Percentiles rank a stretch among this genome's conserved stretches.
phyloP scores from a whole-genome alignment of 345 rosid genomes.

The Citrus medica region DNA sequence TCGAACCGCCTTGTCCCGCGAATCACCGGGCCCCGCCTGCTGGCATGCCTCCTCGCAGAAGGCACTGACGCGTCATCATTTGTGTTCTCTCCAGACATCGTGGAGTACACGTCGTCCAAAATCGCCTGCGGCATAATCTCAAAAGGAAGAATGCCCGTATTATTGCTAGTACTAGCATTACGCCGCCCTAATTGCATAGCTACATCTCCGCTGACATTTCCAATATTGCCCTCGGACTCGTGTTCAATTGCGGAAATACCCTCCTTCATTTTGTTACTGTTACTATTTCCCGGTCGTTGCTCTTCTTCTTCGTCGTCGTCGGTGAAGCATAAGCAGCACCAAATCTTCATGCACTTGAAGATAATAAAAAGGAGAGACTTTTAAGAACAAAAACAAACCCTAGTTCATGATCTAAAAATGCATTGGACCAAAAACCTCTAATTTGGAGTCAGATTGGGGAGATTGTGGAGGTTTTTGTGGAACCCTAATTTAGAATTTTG shows the following conservation, averaged over 20 bases:
- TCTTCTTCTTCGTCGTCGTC: conserved; percentile 35
- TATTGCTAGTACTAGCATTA: no score
- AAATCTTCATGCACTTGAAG: conserved; percentile 79
- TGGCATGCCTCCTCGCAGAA: conserved; percentile 1
- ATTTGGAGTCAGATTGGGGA: conserved; percentile 14
- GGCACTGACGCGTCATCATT: conserved; percentile 21
- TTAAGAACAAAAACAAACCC: conserved; percentile 36
- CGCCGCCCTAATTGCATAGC: neutral
- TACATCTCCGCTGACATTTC: conserved; percentile 3
- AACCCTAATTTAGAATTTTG: conserved; percentile 11
- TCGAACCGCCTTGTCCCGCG: conserved; percentile 21
- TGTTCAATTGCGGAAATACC: conserved; percentile 30
- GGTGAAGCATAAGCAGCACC: conserved; percentile 75
- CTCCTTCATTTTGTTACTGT: conserved; percentile 28
- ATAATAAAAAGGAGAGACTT: conserved; percentile 1
- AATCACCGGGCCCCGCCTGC: conserved; percentile 19
- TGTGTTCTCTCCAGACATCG: conserved; percentile 17
- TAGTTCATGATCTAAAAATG: conserved; percentile 48
- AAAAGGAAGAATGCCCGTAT: neutral
- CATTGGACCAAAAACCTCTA: conserved; percentile 30
- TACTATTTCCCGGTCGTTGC: neutral
- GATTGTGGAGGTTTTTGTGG: neutral
- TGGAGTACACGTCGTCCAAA: conserved; percentile 36
- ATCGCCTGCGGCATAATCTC: conserved; percentile 11
- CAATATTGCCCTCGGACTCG: conserved; percentile 28